A percentile compares a stretch with the other conserved stretches of the same genome.
Conservation (phyloP, 1,284 basidiomycete genomes). For the Moesziomyces antarcticus region DNA sequence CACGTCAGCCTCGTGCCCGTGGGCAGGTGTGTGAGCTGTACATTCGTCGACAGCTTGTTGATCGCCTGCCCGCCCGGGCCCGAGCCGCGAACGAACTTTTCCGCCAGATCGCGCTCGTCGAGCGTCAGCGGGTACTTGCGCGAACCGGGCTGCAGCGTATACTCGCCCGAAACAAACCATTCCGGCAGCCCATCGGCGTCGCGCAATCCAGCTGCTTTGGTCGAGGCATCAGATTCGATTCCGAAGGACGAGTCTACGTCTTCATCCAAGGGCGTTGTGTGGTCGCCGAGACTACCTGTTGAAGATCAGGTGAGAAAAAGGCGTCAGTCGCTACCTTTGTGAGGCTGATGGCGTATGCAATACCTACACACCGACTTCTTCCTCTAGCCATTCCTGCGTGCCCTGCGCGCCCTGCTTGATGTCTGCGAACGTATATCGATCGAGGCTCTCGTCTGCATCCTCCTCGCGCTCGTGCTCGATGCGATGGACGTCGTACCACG, state of each 20-base stretch:
- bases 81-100: slow-evolving; percentile 64
- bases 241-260: slow-evolving; percentile 5
- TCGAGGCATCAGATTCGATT: too few species aligned
- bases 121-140: slow-evolving; percentile 60
- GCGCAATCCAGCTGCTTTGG: too few species aligned
- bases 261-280: not conserved
- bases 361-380: slow-evolving; percentile 64
- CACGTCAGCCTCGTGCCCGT: slow-evolving; percentile 60
- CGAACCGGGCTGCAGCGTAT: slow-evolving; percentile 45
- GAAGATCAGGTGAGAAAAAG: slow-evolving; percentile 2
- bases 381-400: slow-evolving; percentile 55
- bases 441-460: slow-evolving; percentile 56
- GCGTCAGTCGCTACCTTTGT: not conserved
- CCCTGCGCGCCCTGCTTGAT: slow-evolving; percentile 45
- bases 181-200: slow-evolving; percentile 19
- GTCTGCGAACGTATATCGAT: slow-evolving; percentile 49
- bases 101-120: slow-evolving; percentile 57
- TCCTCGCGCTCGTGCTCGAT: slow-evolving; percentile 62
- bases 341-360: too few species aligned
- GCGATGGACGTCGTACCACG: slow-evolving; percentile 62
- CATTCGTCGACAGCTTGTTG: slow-evolving; percentile 64
- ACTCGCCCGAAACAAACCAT: slow-evolving; percentile 55
- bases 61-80: slow-evolving; percentile 66
- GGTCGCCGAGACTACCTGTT: slow-evolving; percentile 42
- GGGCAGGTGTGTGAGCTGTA: slow-evolving; percentile 56